phyloP scores from a whole-genome alignment of 2,329 filamentous ascomycete genomes.

The Fusarium anthophilum region DNA sequence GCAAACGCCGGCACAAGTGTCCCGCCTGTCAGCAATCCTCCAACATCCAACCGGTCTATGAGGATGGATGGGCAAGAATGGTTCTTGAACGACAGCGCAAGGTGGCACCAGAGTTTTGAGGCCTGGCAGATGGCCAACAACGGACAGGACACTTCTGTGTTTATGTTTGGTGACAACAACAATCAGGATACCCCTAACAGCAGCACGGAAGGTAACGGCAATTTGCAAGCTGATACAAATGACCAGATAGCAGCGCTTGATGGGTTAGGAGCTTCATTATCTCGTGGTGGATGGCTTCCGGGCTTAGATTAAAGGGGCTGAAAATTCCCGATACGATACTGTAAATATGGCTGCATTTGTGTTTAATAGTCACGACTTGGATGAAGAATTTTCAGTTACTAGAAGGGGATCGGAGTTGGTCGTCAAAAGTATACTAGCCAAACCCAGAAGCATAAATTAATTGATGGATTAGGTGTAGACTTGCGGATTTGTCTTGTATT shows the following conservation, averaged over 20 bases:
- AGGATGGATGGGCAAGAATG: slow-evolving; percentile 64
- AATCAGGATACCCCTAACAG: slow-evolving; percentile 32
- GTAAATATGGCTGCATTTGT: background rate
- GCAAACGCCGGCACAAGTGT: slow-evolving; percentile 17
- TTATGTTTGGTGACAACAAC: slow-evolving; percentile 43
- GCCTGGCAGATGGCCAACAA: slow-evolving; percentile 56
- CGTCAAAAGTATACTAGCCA: background rate
- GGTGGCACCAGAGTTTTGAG: slow-evolving; percentile 67
- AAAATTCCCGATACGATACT: background rate
- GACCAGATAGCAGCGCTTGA: slow-evolving; percentile 45
- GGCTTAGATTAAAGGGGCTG: slow-evolving; percentile 45
- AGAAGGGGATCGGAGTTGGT: background rate
- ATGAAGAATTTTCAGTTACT: background rate
- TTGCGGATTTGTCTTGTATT: slow-evolving; percentile 3
- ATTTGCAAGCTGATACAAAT: slow-evolving; percentile 31
- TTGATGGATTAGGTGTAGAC: background rate
- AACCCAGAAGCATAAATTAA: background rate
- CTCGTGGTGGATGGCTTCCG: slow-evolving; percentile 48
- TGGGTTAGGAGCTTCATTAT: slow-evolving; percentile 45
- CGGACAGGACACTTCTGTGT: slow-evolving; percentile 40
- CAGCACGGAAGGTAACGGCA: slow-evolving; percentile 24
- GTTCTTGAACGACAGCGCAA: slow-evolving; percentile 66
- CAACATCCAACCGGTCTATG: slow-evolving; percentile 34
- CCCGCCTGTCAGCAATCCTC: slow-evolving; percentile 34
- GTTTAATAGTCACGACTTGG: background rate